Conservation (phyloP, 805 yeast genomes). For the Clavispora vitiphila region DNA sequence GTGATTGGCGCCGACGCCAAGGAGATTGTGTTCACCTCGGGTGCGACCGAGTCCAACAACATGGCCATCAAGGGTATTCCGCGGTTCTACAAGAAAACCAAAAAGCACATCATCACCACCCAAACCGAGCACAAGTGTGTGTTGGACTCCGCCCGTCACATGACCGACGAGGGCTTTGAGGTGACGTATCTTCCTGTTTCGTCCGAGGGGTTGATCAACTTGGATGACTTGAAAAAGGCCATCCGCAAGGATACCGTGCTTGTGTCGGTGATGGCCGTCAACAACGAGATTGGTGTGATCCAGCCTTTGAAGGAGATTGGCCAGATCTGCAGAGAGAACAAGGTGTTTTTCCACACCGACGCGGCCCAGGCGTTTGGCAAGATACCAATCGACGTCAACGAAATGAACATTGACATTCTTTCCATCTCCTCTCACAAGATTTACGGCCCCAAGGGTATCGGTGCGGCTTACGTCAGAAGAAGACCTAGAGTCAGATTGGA, state of each 20-base stretch:
- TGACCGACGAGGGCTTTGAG: slow-evolving; percentile 96
- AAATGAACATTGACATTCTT: slow-evolving; percentile 86
- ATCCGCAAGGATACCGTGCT: slow-evolving; percentile 88
- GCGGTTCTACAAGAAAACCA: slow-evolving; percentile 82
- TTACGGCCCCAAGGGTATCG: slow-evolving; percentile 97
- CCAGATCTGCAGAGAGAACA: slow-evolving; percentile 72
- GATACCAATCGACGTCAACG: slow-evolving; percentile 87
- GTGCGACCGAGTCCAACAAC: slow-evolving; percentile 97
- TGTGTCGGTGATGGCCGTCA: slow-evolving; percentile 94
- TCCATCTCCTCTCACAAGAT: slow-evolving; percentile 94
- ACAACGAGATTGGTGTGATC: slow-evolving; percentile 95
- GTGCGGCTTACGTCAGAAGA: slow-evolving; percentile 93
- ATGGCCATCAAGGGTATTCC: slow-evolving; percentile 95
- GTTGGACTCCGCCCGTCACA: slow-evolving; percentile 89
- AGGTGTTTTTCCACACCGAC: slow-evolving; percentile 95
- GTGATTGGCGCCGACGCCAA: slow-evolving; percentile 91
- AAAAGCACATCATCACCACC: slow-evolving; percentile 90
- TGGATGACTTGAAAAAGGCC: slow-evolving; percentile 73
- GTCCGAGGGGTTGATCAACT: slow-evolving; percentile 70
- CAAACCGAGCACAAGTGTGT: slow-evolving; percentile 99
- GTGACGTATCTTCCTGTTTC: slow-evolving; percentile 88
- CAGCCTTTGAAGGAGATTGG: slow-evolving; percentile 97
- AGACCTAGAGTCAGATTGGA: slow-evolving; percentile 97
- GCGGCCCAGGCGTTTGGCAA: slow-evolving; percentile 98
- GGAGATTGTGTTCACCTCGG: slow-evolving; percentile 94